Evolutionary conservation across 441 rosid genomes (phyloP), one percentile per base, ranked within the genome.

Genomic region (Caryocar brasiliense): DNA sequence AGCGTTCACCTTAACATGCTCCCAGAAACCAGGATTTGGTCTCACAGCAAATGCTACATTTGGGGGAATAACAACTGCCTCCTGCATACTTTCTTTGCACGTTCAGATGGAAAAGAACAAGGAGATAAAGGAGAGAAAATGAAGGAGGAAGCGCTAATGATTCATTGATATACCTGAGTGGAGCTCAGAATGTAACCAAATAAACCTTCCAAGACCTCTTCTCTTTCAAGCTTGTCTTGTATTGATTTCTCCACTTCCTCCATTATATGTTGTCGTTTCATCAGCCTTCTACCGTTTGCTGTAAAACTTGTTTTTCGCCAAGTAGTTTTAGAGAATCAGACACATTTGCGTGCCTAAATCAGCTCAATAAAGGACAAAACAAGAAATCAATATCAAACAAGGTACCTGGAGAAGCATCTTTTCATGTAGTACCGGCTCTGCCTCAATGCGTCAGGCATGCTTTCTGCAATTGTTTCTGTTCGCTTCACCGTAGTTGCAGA

Each of bases 1-100:
- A 39, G 81, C 66, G 27, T 82, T 68, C 47, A 90, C 95, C 55
- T 76, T 84, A 45, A 90, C 88, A 46, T 71, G 82, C 58, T 86
- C 98, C 92, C 90, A 90, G 61, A 66, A 74, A 12, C 96, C 98
- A 2, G 96, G 96, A 41, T 65, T 82, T 7, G 83, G 96, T 61
- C 98, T 75, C 40, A 80, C 90, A 0, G 96, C 92, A 41, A 90
- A 54, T 5, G 86, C 95, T 34, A 86, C 80, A 48, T 58, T 60
- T 5, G 98, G 96, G 33, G 96, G 95, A 48, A 82, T 73, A 56
- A 86, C 85, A 19, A 72, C 85, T 2, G 96, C 98, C 51, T 90
- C 98, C 92, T 89, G 73, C 64, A 72, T 58, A 12, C 13, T 66
- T 37, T 41, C n/a, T n/a, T n/a, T n/a, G n/a, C n/a, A n/a, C n/a